phyloP scores from a whole-genome alignment of 2,329 filamentous ascomycete genomes.

The Fusarium ramigenum region DNA sequence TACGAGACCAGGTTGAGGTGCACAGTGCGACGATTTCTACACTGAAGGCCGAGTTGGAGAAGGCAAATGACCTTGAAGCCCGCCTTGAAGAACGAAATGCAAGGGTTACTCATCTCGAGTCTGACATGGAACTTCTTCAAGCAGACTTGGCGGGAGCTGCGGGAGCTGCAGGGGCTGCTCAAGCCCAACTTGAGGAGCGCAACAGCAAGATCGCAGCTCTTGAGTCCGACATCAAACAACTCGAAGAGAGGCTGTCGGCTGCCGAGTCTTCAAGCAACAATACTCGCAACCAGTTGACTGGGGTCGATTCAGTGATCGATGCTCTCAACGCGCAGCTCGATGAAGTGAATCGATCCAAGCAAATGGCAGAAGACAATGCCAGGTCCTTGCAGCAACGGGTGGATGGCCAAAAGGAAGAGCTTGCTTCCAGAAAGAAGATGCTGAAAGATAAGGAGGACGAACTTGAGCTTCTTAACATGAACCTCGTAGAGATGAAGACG shows the following conservation, averaged over 20 bases:
- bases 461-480: constrained; percentile 60
- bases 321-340: constrained; percentile 44
- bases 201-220: constrained; percentile 55
- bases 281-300: constrained; percentile 45
- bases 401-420: constrained; percentile 31
- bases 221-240: constrained; percentile 47
- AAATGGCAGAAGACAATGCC: constrained; percentile 42
- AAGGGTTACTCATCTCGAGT: constrained; percentile 37
- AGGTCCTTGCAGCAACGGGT: constrained; percentile 41
- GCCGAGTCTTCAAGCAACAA: constrained; percentile 53
- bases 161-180: constrained; percentile 24
- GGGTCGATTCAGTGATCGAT: constrained; percentile 45
- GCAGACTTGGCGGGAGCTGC: constrained; percentile 31
- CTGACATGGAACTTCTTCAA: constrained; percentile 48
- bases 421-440: constrained; percentile 52
- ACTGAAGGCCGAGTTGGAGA: constrained; percentile 34
- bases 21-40: constrained; percentile 31
- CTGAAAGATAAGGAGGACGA: constrained; percentile 61
- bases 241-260: constrained; percentile 39
- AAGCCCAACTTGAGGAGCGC: constrained; percentile 48
- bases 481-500: constrained; percentile 68
- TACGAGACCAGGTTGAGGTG: constrained; percentile 31
- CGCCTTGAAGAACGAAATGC: constrained; percentile 34
- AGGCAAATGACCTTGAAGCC: constrained; percentile 20
- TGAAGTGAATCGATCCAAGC: constrained; percentile 41